phyloP scores from a whole-genome alignment of 345 rosid genomes.

The Populus nigra region DNA sequence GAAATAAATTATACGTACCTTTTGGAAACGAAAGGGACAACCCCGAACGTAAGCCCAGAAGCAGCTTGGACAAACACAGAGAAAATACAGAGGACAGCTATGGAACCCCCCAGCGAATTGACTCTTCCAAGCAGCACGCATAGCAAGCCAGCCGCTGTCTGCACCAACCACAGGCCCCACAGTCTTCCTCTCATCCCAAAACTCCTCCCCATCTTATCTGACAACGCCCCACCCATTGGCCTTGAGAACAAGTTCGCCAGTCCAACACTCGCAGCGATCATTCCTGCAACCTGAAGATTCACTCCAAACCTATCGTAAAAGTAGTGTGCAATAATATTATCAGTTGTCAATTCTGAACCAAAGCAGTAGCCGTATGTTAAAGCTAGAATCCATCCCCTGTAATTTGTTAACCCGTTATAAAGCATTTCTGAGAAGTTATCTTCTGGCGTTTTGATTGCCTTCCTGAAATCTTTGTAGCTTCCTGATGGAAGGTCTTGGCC shows the following conservation, averaged over 20 bases:
- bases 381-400: constrained; percentile 77
- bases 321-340: constrained; percentile 68
- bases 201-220: constrained; percentile 51
- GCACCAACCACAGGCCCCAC: constrained; percentile 76
- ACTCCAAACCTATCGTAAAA: constrained; percentile 71
- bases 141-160: constrained; percentile 59
- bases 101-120: constrained; percentile 52
- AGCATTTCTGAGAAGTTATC: constrained; percentile 37
- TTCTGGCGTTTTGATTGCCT: background rate
- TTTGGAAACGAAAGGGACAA: constrained; percentile 79
- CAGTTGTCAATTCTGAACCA: constrained; percentile 73
- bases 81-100: constrained; percentile 57
- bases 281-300: constrained; percentile 62
- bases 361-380: constrained; percentile 58
- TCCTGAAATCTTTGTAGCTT: constrained; percentile 10
- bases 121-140: constrained; percentile 63
- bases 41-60: constrained; percentile 77
- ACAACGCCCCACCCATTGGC: constrained; percentile 70
- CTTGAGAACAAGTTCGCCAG: constrained; percentile 58
- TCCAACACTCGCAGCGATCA: constrained; percentile 65
- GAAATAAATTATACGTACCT: constrained; percentile 30
- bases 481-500: constrained; percentile 71
- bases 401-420: constrained; percentile 51
- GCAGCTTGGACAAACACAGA: constrained; percentile 80
- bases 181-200: constrained; percentile 80